Percentiles rank a stretch among this genome's conserved stretches.
Evolutionary conservation across 176 grass and related monocot genomes (phyloP).

Genomic region (Aegilops bicornis): DNA sequence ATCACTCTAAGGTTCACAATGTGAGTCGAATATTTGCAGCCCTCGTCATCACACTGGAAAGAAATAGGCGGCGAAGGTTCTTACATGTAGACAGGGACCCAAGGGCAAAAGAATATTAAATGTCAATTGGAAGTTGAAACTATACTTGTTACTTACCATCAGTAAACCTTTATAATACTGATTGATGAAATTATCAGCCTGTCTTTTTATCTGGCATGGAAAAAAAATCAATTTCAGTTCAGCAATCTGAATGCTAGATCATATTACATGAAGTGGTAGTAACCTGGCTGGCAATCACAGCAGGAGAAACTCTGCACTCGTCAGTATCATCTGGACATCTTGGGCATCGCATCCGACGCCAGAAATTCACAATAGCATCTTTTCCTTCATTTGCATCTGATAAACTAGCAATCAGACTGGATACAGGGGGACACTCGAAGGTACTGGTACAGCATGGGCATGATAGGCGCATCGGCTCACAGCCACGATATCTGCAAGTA

Average conservation of each 20-base stretch:
- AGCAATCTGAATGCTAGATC: slow-evolving; percentile 6
- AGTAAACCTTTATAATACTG: slow-evolving; percentile 83
- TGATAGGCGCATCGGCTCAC: slow-evolving; percentile 75
- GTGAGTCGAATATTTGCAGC: slow-evolving; percentile 75
- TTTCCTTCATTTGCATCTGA: slow-evolving; percentile 49
- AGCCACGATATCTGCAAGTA: slow-evolving; percentile 77
- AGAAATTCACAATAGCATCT: slow-evolving; percentile 66
- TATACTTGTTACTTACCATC: slow-evolving; percentile 57
- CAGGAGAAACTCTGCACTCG: slow-evolving; percentile 60
- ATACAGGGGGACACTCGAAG: slow-evolving; percentile 80
- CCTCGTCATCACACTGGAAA: slow-evolving; percentile 84
- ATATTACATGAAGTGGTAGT: background rate
- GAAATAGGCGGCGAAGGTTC: slow-evolving; percentile 19
- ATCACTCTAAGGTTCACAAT: slow-evolving; percentile 82
- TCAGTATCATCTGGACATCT: slow-evolving; percentile 73
- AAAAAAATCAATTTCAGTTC: slow-evolving; percentile 12
- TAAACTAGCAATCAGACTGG: slow-evolving; percentile 64
- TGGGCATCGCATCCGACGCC: slow-evolving; percentile 66
- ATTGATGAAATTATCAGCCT: slow-evolving; percentile 83
- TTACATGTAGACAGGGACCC: background rate
- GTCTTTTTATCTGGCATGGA: slow-evolving; percentile 81
- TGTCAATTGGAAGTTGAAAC: background rate
- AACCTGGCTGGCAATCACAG: slow-evolving; percentile 86
- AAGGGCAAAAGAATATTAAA: background rate
- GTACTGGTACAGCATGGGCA: slow-evolving; percentile 82